Conservation (phyloP, 306 rosid genomes). For the Castanea sativa region DNA sequence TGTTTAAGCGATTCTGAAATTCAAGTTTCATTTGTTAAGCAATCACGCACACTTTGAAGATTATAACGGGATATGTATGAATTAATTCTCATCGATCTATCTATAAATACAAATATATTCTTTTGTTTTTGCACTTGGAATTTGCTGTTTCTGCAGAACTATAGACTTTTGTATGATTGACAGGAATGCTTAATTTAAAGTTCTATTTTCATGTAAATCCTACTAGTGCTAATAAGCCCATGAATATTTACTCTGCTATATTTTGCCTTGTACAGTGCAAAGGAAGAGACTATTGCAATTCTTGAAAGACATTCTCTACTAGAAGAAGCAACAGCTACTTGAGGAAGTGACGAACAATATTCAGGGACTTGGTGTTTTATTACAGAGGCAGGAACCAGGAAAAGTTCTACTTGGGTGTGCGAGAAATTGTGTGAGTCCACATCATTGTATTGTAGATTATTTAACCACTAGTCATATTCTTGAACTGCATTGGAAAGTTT, state of each 20-base stretch:
- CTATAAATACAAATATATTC: background rate
- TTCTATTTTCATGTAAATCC: background rate
- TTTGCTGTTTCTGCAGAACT: background rate
- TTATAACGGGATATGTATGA: background rate
- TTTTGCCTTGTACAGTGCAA: constrained; percentile 48
- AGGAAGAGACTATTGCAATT: constrained; percentile 60
- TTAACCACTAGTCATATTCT: background rate
- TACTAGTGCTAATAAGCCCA: background rate
- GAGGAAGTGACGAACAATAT: constrained; percentile 12
- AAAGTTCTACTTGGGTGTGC: constrained; percentile 21
- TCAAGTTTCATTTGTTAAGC: background rate
- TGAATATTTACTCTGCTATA: constrained; percentile 9
- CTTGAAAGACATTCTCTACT: constrained; percentile 54
- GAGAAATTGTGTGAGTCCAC: background rate
- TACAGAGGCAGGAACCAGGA: background rate
- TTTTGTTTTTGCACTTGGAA: background rate
- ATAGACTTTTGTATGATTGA: background rate
- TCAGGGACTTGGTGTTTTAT: background rate
- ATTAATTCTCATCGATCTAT: background rate
- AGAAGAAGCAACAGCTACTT: constrained; percentile 39
- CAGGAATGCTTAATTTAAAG: background rate
- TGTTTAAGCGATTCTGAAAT: background rate
- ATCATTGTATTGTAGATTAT: background rate
- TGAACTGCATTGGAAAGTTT: background rate
- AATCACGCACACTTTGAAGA: background rate